These are phyloP conservation scores for Pterocarpus santalinus DNA, from an alignment of 306 rosid genomes.

Conservation along the genomic window DNA sequence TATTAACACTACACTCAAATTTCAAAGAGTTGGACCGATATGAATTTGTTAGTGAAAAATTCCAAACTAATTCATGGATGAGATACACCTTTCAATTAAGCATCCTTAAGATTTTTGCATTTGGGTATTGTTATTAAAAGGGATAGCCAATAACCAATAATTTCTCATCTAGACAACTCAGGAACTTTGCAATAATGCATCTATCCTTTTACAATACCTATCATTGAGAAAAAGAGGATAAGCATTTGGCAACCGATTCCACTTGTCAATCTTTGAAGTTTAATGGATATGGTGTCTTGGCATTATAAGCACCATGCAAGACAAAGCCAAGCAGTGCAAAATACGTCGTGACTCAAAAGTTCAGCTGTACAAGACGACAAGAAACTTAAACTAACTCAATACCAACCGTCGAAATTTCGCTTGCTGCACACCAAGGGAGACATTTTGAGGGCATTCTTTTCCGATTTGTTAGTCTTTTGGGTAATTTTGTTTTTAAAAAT, in stretches of 20 bases:
- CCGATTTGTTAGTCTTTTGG: neutral
- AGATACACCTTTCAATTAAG: neutral
- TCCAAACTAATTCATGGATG: neutral
- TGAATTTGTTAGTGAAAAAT: too few species aligned
- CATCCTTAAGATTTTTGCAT: neutral
- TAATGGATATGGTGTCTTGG: neutral
- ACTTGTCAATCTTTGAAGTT: conserved; percentile 6
- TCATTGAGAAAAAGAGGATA: neutral
- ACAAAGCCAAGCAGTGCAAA: neutral
- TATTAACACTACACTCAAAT: too few species aligned
- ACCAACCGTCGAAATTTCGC: conserved; percentile 7
- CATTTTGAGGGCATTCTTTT: neutral
- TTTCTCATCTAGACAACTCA: neutral
- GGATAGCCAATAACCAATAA: neutral
- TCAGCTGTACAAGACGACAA: neutral
- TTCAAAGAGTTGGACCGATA: too few species aligned
- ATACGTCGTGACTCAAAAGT: neutral
- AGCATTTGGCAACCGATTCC: conserved; percentile 4
- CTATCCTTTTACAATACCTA: neutral
- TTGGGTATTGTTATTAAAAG: neutral
- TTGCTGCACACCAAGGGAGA: conserved; percentile 4
- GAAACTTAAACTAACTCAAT: neutral
- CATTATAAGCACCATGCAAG: conserved; percentile 25
- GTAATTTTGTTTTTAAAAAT: neutral
- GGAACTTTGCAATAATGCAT: conserved; percentile 16